Base-by-base conservation (phyloP, 148 eudicot species). In the Chenopodium formosanum region DNA sequence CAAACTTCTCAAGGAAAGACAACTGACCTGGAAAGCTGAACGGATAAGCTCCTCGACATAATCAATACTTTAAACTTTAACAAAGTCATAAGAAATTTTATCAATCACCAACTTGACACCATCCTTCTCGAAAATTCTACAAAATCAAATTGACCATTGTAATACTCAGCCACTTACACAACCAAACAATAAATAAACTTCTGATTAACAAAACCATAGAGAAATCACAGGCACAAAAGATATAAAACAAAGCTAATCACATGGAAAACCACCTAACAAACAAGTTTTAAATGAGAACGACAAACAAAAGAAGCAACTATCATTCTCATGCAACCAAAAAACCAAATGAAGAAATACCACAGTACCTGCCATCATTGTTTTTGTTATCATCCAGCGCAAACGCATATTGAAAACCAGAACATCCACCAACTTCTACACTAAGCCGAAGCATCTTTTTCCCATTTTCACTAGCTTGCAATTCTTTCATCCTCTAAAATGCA, bases 21-120 rank as follows among this genome's bases (percentile, higher is more conserved):
- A 70, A 79, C 85, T 78, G 64, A 94, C 99, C 94, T 96, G 99
- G 69, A 96, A 96, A 60, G 97, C 99, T 77, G 99, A 92, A 31
- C 99, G 97, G 66, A 94, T 96, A 75, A 96, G 92, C 90, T 96
- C 99, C 90, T 94, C 95, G 29, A 89, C 99, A 88, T 94, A 94
- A 92, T 96, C 99, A 87, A 96, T 88, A 48, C 92, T 92, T 16
- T 98, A 90, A 72, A 98, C 99, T 82, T 94, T 96, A 63, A 96
- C 99, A 83, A 96, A 96, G 85, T 88, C 99, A n/a, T 88, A 88
- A 4, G 99, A 96, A 79, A 96, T 90, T 25, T 85, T 90, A 85
- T 96, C 98, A 29, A 96, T 92, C 81, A 90, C 97, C 88, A 96
- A 82, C 81, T 92, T 94, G 62, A 91, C 94, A 70, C 99, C 99